A percentile compares a stretch with the other conserved stretches of the same genome.
These are phyloP conservation scores for Mollisia scopiformis DNA, from an alignment of 2,329 filamentous ascomycete species.

Conservation along the genomic window DNA sequence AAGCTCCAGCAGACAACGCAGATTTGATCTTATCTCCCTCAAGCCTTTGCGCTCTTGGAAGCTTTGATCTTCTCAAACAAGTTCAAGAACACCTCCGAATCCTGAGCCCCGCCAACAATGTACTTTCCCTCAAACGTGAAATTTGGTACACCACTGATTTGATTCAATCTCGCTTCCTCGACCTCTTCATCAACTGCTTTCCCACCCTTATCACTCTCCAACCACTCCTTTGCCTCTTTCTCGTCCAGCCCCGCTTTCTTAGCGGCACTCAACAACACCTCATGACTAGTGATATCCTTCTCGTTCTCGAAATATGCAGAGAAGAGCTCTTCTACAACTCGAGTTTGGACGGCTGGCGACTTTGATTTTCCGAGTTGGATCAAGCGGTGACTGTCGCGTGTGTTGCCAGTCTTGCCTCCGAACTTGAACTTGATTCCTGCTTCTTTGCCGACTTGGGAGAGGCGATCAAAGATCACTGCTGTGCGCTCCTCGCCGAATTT, in stretches of 20 bases:
- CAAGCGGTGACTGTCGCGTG: slow-evolving; percentile 77
- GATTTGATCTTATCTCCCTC: slow-evolving; percentile 1
- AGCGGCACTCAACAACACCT: slow-evolving; percentile 54
- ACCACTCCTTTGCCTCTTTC: slow-evolving; percentile 55
- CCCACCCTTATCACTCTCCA: slow-evolving; percentile 57
- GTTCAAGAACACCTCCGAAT: slow-evolving; percentile 66
- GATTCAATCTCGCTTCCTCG: slow-evolving; percentile 44
- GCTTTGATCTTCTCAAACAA: slow-evolving; percentile 60
- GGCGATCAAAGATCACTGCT: slow-evolving; percentile 57
- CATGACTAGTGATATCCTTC: slow-evolving; percentile 62
- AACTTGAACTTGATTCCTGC: slow-evolving; percentile 77
- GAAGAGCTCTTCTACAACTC: slow-evolving; percentile 66
- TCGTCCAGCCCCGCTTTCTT: slow-evolving; percentile 56
- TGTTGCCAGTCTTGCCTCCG: slow-evolving; percentile 73
- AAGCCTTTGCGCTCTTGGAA: slow-evolving; percentile 32
- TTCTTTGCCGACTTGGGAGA: slow-evolving; percentile 58
- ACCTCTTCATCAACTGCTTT: slow-evolving; percentile 40
- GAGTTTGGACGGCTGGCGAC: slow-evolving; percentile 55
- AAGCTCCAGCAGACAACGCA: not conserved
- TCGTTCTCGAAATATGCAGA: slow-evolving; percentile 66
- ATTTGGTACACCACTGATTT: slow-evolving; percentile 71
- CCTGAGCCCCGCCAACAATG: slow-evolving; percentile 73
- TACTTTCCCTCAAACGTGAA: slow-evolving; percentile 72
- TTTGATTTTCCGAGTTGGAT: slow-evolving; percentile 68
- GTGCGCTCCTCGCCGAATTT: slow-evolving; percentile 68